Evolutionary conservation across 176 grass and related monocot species (phyloP), one percentile per base, ranked within the genome.

Genomic region (Melocanna baccifera): DNA sequence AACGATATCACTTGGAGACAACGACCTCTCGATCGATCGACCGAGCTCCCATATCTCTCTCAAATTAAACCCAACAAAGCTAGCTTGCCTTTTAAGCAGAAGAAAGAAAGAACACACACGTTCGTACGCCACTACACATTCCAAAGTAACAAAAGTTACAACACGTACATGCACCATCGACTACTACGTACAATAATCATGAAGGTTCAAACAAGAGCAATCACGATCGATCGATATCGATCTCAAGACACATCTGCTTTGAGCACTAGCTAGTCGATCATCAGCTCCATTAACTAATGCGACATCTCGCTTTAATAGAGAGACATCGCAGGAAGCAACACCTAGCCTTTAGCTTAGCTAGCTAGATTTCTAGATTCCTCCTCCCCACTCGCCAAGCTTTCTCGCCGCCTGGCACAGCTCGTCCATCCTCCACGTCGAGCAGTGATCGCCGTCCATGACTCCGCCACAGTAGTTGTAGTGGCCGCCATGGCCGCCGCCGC

Each of bases 351-450:
- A 86, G 25, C 30, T 56, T 58, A 56, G 69, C 36, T 75, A 30
- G 37, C 28, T 25, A 22, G 7, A 9, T 73, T 72, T 80, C 89
- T 94, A 91, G 87, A 94, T 88, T 82, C 94, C 91, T 77, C 87
- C 91, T 81, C 82, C 87, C 91, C 94, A 94, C 71, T 94, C 87
- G 12, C 88, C 77, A 57, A 91, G 74, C 85, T 92, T 97, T 42
- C 75, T 92, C 46, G 74, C 85, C 78, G 83, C 47, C 28, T 96
- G 85, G 84, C 82, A 90, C 46, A 91, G 76, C 58, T 94, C 92
- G 83, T 94, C 85, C 46, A 57, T 22, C 46, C 67, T 73, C 89
- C 87, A 89, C 43, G 85, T 53, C 23, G 86, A 46, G 28, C 40
- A 41, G 51, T 19, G 62, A 41, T n/a, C 67, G 18, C 25, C 22